Base-by-base conservation (phyloP, 2,329 filamentous ascomycete species). In the Colletotrichum somersetense region DNA sequence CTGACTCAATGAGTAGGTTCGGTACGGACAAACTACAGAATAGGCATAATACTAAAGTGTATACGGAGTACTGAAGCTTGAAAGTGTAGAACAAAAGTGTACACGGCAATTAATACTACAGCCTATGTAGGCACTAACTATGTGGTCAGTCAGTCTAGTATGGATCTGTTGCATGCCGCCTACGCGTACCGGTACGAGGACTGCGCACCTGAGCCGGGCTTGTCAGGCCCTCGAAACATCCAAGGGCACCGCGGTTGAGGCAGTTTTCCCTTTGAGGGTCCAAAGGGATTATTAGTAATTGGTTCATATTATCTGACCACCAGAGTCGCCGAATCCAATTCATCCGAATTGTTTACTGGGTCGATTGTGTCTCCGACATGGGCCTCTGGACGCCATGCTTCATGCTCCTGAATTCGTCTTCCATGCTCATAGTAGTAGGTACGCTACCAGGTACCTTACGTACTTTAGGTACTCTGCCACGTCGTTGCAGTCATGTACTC, bases 211-310 rank as follows among this genome's bases (percentile, higher is more conserved):
- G 44, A 61, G 44, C 23, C 33, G n/a, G 26, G 50, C 8, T 18
- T 30, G 26, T 6, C 26, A 38, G 42, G 57, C 42, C 62, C 44
- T n/a, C 68, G 46, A 71, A 71, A 68, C 65, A 71, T 71, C 53
- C 26, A 48, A 33, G 64, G 63, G 56, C 64, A 62, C 64, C 56
- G 68, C 46, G 20, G 26, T 42, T 66, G 46, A 64, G 53, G 62
- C 67, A 71, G 63, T 62, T 62, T 62, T 16, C 14, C 53, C 4
- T 1, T 23, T 16, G 12, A 7, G 46, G 42, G 35, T 55, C 48
- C 35, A 55, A 55, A 35, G 7, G 56, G 35, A 50, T 48, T 23
- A 52, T 52, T 63, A 44, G 65, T 57, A 52, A 65, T 57, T 38
- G 57, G 44, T 67, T 57, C 67, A 56, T 57, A 56, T 61, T 56